Conservation (phyloP, 2,329 filamentous ascomycete species). For the Corynespora cassiicola region DNA sequence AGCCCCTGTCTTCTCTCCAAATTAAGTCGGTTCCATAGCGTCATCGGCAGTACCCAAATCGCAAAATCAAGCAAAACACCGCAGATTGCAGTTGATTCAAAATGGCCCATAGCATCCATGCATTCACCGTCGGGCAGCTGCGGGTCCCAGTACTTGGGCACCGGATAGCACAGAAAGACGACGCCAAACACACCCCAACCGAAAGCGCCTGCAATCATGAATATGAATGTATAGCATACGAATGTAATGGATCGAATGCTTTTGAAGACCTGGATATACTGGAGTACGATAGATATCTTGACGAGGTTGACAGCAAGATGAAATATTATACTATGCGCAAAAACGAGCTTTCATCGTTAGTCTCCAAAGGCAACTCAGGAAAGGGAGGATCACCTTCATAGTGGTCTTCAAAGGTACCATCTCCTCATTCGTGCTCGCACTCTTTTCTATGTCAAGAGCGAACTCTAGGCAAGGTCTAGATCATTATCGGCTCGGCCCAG, state of each 20-base stretch:
- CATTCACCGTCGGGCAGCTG: slow-evolving; percentile 24
- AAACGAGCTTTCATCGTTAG: slow-evolving; percentile 31
- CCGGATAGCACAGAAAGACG: slow-evolving; percentile 35
- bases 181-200: slow-evolving; percentile 36
- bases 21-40: slow-evolving; percentile 32
- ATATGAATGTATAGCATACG: slow-evolving; percentile 23
- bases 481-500: too few species aligned
- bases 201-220: slow-evolving; percentile 22
- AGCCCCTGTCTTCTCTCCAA: slow-evolving; percentile 41
- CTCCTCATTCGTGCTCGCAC: neutral
- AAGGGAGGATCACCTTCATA: slow-evolving; percentile 20
- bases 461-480: neutral
- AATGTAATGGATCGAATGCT: slow-evolving; percentile 8
- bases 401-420: slow-evolving; percentile 16
- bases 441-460: neutral
- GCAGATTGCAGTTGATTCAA: slow-evolving; percentile 30
- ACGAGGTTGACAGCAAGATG: slow-evolving; percentile 38
- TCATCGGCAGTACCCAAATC: slow-evolving; percentile 40
- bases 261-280: slow-evolving; percentile 38
- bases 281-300: slow-evolving; percentile 39
- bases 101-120: slow-evolving; percentile 29
- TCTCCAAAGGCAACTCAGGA: neutral
- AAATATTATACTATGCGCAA: slow-evolving; percentile 38
- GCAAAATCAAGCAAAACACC: slow-evolving; percentile 38
- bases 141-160: slow-evolving; percentile 33